A percentile compares a stretch with the other conserved stretches of the same genome.
phyloP scores from a whole-genome alignment of 2,329 filamentous ascomycete species.

The Verticillium albo-atrum region DNA sequence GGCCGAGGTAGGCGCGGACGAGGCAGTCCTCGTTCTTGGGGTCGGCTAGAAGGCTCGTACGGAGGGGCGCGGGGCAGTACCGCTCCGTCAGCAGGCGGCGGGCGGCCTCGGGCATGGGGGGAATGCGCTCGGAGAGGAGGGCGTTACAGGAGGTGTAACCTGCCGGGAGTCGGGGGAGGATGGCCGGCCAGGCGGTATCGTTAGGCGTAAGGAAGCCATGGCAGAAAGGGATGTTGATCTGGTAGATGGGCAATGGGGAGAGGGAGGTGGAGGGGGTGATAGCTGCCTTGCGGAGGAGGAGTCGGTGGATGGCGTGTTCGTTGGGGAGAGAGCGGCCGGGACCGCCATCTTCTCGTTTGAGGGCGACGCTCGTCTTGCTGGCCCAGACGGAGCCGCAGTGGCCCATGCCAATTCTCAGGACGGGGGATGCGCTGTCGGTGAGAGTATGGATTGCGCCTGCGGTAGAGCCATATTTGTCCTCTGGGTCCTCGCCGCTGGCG shows the following conservation, averaged over 20 bases:
- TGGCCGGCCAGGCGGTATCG: constrained; percentile 8
- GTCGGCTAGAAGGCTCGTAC: constrained; percentile 11
- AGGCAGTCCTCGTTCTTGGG: constrained; percentile 40
- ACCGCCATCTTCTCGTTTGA: constrained; percentile 13
- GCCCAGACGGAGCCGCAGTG: constrained; percentile 8
- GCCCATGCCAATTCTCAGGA: constrained; percentile 3
- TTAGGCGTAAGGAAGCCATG: background rate
- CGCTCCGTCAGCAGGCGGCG: constrained; percentile 13
- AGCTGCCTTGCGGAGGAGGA: background rate
- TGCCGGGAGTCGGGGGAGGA: constrained; percentile 14
- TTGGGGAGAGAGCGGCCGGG: constrained; percentile 10
- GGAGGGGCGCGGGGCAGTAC: constrained; percentile 9
- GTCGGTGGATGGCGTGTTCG: constrained; percentile 10
- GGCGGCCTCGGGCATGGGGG: constrained; percentile 8
- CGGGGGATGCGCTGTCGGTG: background rate
- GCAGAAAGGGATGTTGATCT: background rate
- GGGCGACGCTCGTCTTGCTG: background rate
- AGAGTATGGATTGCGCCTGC: too few species aligned
- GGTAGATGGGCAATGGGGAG: background rate
- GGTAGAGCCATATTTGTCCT: too few species aligned
- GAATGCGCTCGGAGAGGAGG: constrained; percentile 23
- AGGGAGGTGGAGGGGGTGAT: background rate
- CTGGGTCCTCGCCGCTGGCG: too few species aligned
- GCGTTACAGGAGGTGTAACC: constrained; percentile 18
- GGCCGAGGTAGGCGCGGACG: constrained; percentile 43